Conservation (phyloP, 495 filamentous ascomycete species). For the Xylaria palmicola region DNA sequence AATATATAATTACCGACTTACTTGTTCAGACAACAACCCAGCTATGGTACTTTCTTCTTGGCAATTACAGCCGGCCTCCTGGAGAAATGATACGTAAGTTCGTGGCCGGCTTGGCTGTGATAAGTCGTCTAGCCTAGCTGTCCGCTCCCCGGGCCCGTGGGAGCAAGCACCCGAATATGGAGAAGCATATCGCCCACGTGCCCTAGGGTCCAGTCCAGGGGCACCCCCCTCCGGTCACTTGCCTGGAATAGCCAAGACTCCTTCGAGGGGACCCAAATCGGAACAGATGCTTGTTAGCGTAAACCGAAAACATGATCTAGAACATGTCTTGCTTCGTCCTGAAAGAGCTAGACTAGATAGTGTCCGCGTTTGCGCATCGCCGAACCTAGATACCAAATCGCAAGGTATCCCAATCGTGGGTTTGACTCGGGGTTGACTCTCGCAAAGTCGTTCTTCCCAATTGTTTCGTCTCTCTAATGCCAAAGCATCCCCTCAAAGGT, state of each 20-base stretch:
- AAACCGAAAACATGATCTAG: neutral
- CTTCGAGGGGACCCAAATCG: neutral
- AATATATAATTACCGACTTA: neutral
- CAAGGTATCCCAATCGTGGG: neutral
- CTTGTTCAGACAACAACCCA: neutral
- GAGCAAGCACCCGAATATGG: neutral
- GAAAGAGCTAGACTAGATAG: slow-evolving; percentile 4
- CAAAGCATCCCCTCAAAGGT: no score
- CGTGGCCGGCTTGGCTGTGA: neutral
- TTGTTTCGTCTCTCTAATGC: no score
- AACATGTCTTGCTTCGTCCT: neutral
- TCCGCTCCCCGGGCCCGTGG: neutral
- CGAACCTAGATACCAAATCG: neutral
- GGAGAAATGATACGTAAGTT: neutral
- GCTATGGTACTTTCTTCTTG: neutral
- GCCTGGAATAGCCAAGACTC: neutral
- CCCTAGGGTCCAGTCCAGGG: neutral
- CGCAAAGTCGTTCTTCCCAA: neutral
- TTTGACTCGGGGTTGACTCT: neutral
- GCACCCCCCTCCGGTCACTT: neutral
- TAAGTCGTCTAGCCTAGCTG: neutral
- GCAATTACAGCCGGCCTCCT: neutral
- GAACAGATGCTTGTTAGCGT: neutral
- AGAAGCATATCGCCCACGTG: neutral
- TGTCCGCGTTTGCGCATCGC: neutral